phyloP scores from a whole-genome alignment of 1,284 basidiomycete genomes.

The Melampsora americana region DNA sequence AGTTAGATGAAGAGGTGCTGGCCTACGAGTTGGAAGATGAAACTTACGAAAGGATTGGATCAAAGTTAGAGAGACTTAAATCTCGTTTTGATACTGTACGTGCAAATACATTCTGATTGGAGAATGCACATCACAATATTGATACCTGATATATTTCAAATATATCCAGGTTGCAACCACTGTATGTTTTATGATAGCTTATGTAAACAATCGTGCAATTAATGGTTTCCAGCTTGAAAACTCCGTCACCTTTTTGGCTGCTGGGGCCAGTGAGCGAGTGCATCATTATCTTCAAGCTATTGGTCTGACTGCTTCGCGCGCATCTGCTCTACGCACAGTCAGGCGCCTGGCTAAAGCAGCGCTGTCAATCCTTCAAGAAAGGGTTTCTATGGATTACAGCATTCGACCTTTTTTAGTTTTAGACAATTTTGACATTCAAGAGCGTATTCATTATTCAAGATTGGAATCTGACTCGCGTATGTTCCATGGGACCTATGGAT shows the following conservation, averaged over 20 bases:
- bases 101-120: too few relatives aligned
- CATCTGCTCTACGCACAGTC: conserved; percentile 6
- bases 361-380: conserved; percentile 1
- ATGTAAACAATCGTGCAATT: not conserved
- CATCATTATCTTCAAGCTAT: conserved; percentile 14
- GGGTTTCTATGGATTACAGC: not conserved
- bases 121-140: too few relatives aligned
- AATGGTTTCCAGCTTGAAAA: conserved; percentile 23
- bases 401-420: conserved; percentile 8
- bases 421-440: conserved; percentile 30
- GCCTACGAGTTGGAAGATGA: too few relatives aligned
- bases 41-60: too few relatives aligned
- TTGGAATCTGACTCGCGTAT: not conserved
- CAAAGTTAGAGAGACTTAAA: too few relatives aligned
- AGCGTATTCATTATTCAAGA: conserved; percentile 3
- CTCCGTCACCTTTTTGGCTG: conserved; percentile 3
- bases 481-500: conserved; percentile 24
- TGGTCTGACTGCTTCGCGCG: not conserved
- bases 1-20: too few relatives aligned
- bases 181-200: conserved; percentile 25
- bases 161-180: conserved; percentile 4
- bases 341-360: not conserved
- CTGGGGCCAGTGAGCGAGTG: conserved; percentile 1
- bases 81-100: too few relatives aligned
- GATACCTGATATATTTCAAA: too few relatives aligned